Evolutionary conservation across 164 flowering plant genomes (phyloP), one percentile per base, ranked within the genome.

Genomic region (Magnolia changhungtana): DNA sequence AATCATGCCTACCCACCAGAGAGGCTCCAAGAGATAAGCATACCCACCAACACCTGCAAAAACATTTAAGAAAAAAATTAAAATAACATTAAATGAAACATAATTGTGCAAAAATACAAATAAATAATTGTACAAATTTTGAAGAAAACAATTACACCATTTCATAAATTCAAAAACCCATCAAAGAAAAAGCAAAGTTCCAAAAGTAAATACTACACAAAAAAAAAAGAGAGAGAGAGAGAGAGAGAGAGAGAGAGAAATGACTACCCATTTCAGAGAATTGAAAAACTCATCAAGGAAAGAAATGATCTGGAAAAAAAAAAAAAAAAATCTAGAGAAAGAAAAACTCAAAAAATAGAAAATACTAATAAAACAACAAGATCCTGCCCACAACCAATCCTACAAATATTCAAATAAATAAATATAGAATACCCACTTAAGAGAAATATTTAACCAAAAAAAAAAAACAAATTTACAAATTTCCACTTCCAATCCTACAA

Each of bases 1-100:
- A 78, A 89, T 82, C 94, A 91, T 85, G 71, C 98, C 98, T 3
- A 84, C 8, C 98, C 98, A 93, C 98, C 98, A 93, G 3, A 91
- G 87, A 74, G 98, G 98, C 85, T 93, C 98, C 73, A 88, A 71
- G 8, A 91, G 86, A 86, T 93, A 93, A 19, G 90, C 52, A 79
- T 85, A 83, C 18, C 98, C 95, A 52, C 96, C 98, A 83, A 85
- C 83, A 75, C 98, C 98, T 91, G 72, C 75, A 80, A 78, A 72
- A 67, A 29, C 27, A 29, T 21, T 9, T 7, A 37, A 37, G 45
- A 37, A 37, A 66, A 66, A 27, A 8, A 27, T 27, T 27, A 27
- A 27, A 27, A 1, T 27, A 27, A 27, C 6, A 21, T 23, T 23
- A 66, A 66, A 9, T 8, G n/a, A 10, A 11, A 66, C 9, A 24